Evolutionary conservation across 768 basidiomycete species (phyloP).

Genomic region (Trametes maxima): DNA sequence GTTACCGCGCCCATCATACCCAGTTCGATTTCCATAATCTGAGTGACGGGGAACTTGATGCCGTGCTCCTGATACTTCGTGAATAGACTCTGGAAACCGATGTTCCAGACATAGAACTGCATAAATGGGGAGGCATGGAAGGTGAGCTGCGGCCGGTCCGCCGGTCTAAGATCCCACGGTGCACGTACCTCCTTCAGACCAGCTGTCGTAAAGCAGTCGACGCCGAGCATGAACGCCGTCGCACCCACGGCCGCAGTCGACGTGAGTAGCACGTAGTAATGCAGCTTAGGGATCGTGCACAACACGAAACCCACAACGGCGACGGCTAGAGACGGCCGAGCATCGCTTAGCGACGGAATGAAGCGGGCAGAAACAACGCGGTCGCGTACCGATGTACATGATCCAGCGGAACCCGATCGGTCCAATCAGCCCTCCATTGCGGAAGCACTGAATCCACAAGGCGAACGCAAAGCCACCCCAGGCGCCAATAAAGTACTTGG

Average conservation of each 20-base stretch:
- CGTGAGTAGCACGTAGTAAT: slow-evolving; percentile 84
- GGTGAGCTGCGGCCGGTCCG: slow-evolving; percentile 6
- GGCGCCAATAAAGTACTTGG: slow-evolving; percentile 80
- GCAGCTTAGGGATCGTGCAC: slow-evolving; percentile 83
- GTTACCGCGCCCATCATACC: slow-evolving; percentile 84
- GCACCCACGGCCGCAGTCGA: slow-evolving; percentile 91
- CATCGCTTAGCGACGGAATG: slow-evolving; percentile 29
- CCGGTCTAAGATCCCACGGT: background rate
- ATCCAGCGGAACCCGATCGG: slow-evolving; percentile 86
- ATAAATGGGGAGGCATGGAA: slow-evolving; percentile 17
- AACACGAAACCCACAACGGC: slow-evolving; percentile 79
- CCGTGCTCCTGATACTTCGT: slow-evolving; percentile 68
- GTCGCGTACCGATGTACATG: slow-evolving; percentile 72
- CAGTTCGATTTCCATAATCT: slow-evolving; percentile 92
- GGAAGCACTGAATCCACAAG: slow-evolving; percentile 87
- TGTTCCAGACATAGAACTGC: slow-evolving; percentile 95
- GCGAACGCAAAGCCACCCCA: slow-evolving; percentile 89
- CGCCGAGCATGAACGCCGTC: slow-evolving; percentile 86
- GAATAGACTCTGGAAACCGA: slow-evolving; percentile 83
- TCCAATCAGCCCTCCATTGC: slow-evolving; percentile 77
- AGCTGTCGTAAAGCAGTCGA: slow-evolving; percentile 91
- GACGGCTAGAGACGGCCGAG: slow-evolving; percentile 47
- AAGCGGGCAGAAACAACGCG: slow-evolving; percentile 15
- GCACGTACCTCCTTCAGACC: slow-evolving; percentile 84
- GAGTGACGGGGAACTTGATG: slow-evolving; percentile 81